Evolutionary conservation across 23 red algal species (phyloP).

Genomic region (Cyanidiococcus yangmingshanensis): DNA sequence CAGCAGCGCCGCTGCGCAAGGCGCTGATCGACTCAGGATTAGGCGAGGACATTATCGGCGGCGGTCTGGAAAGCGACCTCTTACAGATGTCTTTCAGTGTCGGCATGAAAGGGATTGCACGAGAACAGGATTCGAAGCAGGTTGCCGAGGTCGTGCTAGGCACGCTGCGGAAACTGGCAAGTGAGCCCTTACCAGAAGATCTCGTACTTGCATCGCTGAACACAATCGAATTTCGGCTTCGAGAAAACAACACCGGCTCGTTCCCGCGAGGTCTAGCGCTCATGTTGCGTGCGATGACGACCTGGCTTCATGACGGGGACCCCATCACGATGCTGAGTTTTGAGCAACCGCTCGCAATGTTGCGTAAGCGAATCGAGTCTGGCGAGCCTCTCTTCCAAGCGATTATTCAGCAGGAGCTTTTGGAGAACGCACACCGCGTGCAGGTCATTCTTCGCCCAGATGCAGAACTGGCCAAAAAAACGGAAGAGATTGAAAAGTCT

Average conservation of each 20-base stretch:
- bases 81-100: constrained; percentile 79
- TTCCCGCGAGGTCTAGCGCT: constrained; percentile 82
- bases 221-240: constrained; percentile 83
- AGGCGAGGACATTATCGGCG: constrained; percentile 89
- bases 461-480: constrained; percentile 35
- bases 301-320: constrained; percentile 88
- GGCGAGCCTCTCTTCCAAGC: constrained; percentile 56
- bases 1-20: constrained; percentile 69
- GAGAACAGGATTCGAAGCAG: constrained; percentile 22
- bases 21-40: constrained; percentile 72
- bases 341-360: constrained; percentile 43
- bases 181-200: constrained; percentile 54
- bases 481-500: constrained; percentile 44
- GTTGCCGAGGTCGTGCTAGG: constrained; percentile 54
- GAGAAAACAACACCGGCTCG: constrained; percentile 87
- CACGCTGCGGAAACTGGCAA: constrained; percentile 38
- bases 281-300: constrained; percentile 68
- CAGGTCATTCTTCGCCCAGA: constrained; percentile 55
- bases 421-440: constrained; percentile 63
- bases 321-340: constrained; percentile 55
- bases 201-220: constrained; percentile 77
- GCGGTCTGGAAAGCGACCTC: constrained; percentile 72
- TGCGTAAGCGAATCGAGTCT: constrained; percentile 36
- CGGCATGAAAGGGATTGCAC: constrained; percentile 78
- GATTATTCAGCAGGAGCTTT: constrained; percentile 51